phyloP scores from a whole-genome alignment of 2,329 filamentous ascomycete species.

The Blastomyces emzantsi region DNA sequence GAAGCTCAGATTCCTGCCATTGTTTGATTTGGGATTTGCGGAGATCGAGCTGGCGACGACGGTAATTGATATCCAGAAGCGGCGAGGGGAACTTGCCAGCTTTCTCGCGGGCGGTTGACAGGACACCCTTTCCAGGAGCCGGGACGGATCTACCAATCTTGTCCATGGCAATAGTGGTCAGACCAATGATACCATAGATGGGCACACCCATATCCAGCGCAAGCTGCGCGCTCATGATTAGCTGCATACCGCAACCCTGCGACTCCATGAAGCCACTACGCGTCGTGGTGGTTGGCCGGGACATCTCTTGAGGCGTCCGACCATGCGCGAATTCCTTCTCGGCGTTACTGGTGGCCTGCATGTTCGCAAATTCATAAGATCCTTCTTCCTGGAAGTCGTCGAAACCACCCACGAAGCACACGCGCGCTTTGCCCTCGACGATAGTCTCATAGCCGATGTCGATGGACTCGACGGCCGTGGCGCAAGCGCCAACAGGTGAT shows the following conservation, averaged over 20 bases:
- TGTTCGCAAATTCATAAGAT: conserved; percentile 99
- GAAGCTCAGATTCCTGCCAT: conserved; percentile 91
- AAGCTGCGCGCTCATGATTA: conserved; percentile 96
- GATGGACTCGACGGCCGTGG: conserved; percentile 92
- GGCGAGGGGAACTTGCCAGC: conserved; percentile 89
- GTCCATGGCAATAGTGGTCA: conserved; percentile 94
- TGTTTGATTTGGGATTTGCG: conserved; percentile 90
- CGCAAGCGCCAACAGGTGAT: conserved; percentile 95
- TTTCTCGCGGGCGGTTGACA: conserved; percentile 89
- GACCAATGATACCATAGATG: conserved; percentile 87
- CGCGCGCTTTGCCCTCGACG: conserved; percentile 91
- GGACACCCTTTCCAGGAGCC: conserved; percentile 90
- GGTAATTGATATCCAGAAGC: conserved; percentile 94
- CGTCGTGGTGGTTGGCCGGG: conserved; percentile 90
- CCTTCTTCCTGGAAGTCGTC: conserved; percentile 99
- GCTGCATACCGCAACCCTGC: conserved; percentile 93
- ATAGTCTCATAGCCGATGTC: conserved; percentile 99
- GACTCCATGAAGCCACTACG: conserved; percentile 99
- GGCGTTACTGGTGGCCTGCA: conserved; percentile 98
- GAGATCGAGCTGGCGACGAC: conserved; percentile 85
- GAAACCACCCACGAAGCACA: conserved; percentile 97
- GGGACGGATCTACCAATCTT: conserved; percentile 98
- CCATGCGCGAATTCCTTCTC: conserved; percentile 94
- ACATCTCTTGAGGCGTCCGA: conserved; percentile 95
- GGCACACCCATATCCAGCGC: conserved; percentile 98